Conservation (phyloP, 768 basidiomycete genomes). For the Pisolithus orientalis region DNA sequence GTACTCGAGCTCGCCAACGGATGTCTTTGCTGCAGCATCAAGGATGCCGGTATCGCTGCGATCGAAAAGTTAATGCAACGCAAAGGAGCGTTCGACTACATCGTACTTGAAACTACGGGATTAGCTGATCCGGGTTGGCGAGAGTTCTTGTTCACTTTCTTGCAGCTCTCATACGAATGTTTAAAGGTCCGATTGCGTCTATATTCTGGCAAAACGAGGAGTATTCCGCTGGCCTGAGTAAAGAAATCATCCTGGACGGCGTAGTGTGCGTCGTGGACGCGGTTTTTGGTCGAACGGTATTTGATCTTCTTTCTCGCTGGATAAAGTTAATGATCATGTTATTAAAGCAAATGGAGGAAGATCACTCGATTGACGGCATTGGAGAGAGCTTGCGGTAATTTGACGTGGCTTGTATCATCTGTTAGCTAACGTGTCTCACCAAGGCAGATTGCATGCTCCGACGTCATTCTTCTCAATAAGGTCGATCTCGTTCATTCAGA, state of each 20-base stretch:
- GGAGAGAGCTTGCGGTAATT: slow-evolving; percentile 77
- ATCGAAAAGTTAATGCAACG: slow-evolving; percentile 88
- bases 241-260: slow-evolving; percentile 74
- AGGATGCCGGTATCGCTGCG: slow-evolving; percentile 87
- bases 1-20: slow-evolving; percentile 93
- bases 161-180: not conserved
- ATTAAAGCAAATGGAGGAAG: slow-evolving; percentile 80
- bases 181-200: slow-evolving; percentile 72
- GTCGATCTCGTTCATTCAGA: slow-evolving; percentile 56
- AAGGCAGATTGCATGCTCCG: slow-evolving; percentile 91
- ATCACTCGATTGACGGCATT: slow-evolving; percentile 53
- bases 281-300: slow-evolving; percentile 63
- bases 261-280: slow-evolving; percentile 93
- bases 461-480: slow-evolving; percentile 92
- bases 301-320: slow-evolving; percentile 26
- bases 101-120: slow-evolving; percentile 92
- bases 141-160: not conserved
- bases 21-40: slow-evolving; percentile 97
- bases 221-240: slow-evolving; percentile 59
- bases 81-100: slow-evolving; percentile 90
- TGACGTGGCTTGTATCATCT: not conserved
- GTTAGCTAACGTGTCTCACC: not conserved
- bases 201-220: slow-evolving; percentile 89
- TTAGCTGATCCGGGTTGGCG: slow-evolving; percentile 85
- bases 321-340: not conserved